Conservation (phyloP, 768 basidiomycete species). For the Podaxis sp. region DNA sequence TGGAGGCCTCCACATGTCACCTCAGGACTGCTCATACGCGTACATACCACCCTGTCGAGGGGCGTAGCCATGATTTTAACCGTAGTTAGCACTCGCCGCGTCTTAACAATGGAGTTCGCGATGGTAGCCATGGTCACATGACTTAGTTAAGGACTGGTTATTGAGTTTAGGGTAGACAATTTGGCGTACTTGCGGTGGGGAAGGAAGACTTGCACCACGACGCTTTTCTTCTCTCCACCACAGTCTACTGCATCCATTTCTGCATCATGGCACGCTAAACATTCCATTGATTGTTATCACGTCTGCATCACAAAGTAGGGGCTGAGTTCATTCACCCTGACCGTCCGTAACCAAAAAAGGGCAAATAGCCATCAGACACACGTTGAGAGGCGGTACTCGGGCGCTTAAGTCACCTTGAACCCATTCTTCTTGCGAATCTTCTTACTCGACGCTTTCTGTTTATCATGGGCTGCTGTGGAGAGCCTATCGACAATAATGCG, state of each 20-base stretch:
- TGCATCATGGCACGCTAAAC: neutral
- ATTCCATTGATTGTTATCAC: neutral
- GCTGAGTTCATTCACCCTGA: neutral
- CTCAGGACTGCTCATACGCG: too few species aligned
- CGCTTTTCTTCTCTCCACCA: neutral
- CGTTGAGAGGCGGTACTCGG: neutral
- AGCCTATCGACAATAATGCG: slow-evolving; percentile 33
- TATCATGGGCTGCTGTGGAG: slow-evolving; percentile 72
- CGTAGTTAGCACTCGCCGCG: too few species aligned
- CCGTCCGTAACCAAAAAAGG: slow-evolving; percentile 11
- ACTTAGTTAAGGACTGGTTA: neutral
- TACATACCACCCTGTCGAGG: too few species aligned
- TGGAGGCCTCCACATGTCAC: too few species aligned
- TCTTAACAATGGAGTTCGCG: too few species aligned
- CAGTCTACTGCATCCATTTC: neutral
- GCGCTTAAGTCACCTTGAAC: slow-evolving; percentile 4
- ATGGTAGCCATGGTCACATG: neutral
- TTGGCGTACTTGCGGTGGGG: neutral
- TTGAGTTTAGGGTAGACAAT: neutral
- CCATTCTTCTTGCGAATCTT: slow-evolving; percentile 6
- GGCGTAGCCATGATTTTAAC: too few species aligned
- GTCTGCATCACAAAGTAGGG: neutral
- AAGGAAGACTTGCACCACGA: neutral
- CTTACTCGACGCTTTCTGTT: slow-evolving; percentile 12
- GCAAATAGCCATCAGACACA: slow-evolving; percentile 29